Percentiles rank a stretch among this genome's conserved stretches.
Conservation (phyloP, 345 rosid species). For the Gossypium thurberi region DNA sequence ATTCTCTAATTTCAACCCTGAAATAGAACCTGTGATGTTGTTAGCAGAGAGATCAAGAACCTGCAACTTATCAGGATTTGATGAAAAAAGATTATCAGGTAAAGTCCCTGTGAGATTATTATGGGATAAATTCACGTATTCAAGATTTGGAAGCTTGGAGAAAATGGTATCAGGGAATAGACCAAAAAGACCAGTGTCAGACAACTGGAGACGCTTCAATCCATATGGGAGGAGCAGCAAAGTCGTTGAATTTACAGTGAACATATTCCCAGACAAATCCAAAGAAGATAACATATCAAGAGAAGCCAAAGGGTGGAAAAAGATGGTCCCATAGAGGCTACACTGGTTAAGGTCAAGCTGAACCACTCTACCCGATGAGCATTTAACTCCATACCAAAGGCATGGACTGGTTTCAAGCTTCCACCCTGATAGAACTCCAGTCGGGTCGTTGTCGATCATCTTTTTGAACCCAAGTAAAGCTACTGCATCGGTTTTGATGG, state of each 20-base stretch:
- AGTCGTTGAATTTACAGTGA: constrained; percentile 55
- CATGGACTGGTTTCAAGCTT: constrained; percentile 45
- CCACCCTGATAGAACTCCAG: constrained; percentile 60
- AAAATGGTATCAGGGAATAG: constrained; percentile 51
- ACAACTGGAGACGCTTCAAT: constrained; percentile 62
- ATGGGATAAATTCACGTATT: constrained; percentile 44
- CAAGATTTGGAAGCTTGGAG: constrained; percentile 49
- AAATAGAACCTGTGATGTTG: constrained; percentile 81
- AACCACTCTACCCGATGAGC: constrained; percentile 56
- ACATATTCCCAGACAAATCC: constrained; percentile 54
- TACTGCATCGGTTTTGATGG: constrained; percentile 63
- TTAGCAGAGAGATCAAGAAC: constrained; percentile 69
- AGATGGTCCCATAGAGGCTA: constrained; percentile 47
- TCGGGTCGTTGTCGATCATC: constrained; percentile 61
- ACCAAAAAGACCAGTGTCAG: constrained; percentile 58
- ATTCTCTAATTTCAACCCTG: constrained; percentile 43
- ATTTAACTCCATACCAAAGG: constrained; percentile 67
- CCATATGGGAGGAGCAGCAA: constrained; percentile 66
- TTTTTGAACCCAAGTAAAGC: constrained; percentile 65
- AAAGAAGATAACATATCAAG: constrained; percentile 55
- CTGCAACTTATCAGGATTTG: constrained; percentile 51
- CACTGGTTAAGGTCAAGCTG: constrained; percentile 60
- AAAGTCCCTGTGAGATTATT: constrained; percentile 65
- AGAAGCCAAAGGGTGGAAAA: constrained; percentile 50
- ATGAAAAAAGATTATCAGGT: constrained; percentile 46